Conservation (phyloP, 352 stramenopile genomes). For the Hyaloperonospora arabidopsidis region DNA sequence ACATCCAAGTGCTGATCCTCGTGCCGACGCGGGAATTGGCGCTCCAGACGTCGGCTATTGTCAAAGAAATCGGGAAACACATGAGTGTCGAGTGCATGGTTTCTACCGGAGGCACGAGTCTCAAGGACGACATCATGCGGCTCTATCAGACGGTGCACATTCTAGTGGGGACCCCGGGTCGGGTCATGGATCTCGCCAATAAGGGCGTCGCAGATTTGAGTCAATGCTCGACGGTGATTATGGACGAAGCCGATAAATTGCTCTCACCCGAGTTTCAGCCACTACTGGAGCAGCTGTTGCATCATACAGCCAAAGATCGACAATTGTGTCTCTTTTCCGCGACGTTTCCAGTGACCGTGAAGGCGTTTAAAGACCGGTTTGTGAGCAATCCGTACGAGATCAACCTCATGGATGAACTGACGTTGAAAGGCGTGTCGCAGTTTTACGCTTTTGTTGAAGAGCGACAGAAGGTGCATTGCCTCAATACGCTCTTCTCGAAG, state of each 20-base stretch:
- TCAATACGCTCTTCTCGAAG: conserved; percentile 99
- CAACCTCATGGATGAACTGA: conserved; percentile 99
- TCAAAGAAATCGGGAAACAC: conserved; percentile 98
- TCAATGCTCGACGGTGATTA: conserved; percentile 96
- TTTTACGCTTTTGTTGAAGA: conserved; percentile 99
- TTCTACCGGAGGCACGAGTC: conserved; percentile 95
- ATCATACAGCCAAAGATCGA: conserved; percentile 86
- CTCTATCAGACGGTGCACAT: conserved; percentile 99
- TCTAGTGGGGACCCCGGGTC: conserved; percentile 96
- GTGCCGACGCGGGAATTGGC: conserved; percentile 98
- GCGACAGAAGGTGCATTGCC: conserved; percentile 98
- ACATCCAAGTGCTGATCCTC: conserved; percentile 98
- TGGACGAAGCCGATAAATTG: conserved; percentile 99
- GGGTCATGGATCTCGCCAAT: conserved; percentile 97
- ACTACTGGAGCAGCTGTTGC: conserved; percentile 97
- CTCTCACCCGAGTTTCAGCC: conserved; percentile 97
- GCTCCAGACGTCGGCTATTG: conserved; percentile 96
- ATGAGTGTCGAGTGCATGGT: conserved; percentile 97
- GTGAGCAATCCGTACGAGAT: conserved; percentile 98
- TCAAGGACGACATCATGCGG: conserved; percentile 99
- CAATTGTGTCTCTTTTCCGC: conserved; percentile 99
- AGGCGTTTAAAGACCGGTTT: conserved; percentile 98
- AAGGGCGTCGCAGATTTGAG: conserved; percentile 96
- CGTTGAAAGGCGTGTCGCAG: conserved; percentile 97
- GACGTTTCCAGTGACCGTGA: conserved; percentile 99